A percentile compares a stretch with the other conserved stretches of the same genome.
phyloP scores from a whole-genome alignment of 768 basidiomycete species.

The Termitomyces heimii region DNA sequence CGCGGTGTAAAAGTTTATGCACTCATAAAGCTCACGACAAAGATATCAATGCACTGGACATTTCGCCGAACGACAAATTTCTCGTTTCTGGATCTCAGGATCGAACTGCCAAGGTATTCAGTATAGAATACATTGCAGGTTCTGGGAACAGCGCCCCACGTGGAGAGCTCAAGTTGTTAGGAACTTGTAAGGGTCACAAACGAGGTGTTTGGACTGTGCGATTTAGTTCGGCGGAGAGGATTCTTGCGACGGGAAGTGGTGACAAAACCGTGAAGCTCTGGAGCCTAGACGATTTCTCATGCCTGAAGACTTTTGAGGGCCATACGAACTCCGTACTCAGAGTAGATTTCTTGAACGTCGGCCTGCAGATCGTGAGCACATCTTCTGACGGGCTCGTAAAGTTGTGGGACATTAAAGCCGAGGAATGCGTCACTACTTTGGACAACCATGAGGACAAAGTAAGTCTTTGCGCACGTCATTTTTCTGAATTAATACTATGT shows the following conservation, averaged over 20 bases:
- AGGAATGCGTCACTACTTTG: constrained; percentile 82
- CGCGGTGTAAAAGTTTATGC: constrained; percentile 67
- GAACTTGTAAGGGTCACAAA: constrained; percentile 94
- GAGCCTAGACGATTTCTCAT: constrained; percentile 91
- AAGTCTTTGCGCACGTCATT: constrained; percentile 15
- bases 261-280: constrained; percentile 94
- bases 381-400: constrained; percentile 96
- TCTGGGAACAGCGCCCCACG: constrained; percentile 36
- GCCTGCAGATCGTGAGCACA: constrained; percentile 82
- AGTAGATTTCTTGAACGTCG: constrained; percentile 83
- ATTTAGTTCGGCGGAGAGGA: constrained; percentile 77
- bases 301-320: constrained; percentile 95
- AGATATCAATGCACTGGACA: constrained; percentile 95
- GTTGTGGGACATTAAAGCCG: constrained; percentile 87
- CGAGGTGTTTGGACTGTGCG: constrained; percentile 94
- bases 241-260: constrained; percentile 90
- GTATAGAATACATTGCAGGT: constrained; percentile 51
- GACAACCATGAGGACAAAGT: constrained; percentile 99
- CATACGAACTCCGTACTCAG: constrained; percentile 95
- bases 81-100: constrained; percentile 96
- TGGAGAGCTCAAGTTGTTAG: constrained; percentile 71
- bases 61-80: constrained; percentile 83
- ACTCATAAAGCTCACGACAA: constrained; percentile 96
- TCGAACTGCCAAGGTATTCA: constrained; percentile 87
- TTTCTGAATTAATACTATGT: not conserved